A percentile compares a stretch with the other conserved stretches of the same genome.
These are phyloP conservation scores for Breviolum minutum DNA, from an alignment of 73 alveolate genomes.

Conservation along the genomic window DNA sequence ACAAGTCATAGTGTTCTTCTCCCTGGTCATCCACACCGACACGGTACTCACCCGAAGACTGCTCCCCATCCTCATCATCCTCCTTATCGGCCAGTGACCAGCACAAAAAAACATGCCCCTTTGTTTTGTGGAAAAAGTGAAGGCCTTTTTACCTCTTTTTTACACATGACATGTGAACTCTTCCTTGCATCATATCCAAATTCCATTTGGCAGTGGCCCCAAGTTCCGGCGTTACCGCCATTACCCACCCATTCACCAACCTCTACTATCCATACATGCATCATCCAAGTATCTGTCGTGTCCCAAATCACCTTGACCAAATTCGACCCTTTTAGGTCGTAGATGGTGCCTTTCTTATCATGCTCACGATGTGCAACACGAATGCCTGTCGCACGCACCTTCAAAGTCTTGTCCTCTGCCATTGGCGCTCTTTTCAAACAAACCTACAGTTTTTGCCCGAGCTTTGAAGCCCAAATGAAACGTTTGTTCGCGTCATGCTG, in stretches of 20 bases:
- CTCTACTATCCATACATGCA: not conserved
- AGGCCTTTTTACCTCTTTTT: no score
- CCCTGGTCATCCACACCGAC: constrained; percentile 12
- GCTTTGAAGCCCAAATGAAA: not conserved
- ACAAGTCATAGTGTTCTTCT: not conserved
- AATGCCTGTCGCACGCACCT: constrained; percentile 24
- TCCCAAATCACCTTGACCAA: constrained; percentile 14
- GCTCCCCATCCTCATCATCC: not conserved
- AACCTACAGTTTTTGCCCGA: no score
- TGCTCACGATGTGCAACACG: not conserved
- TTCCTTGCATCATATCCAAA: no score
- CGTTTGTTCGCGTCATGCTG: not conserved
- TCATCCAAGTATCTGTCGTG: not conserved
- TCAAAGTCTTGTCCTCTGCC: not conserved
- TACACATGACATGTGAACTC: no score
- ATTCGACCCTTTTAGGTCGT: not conserved
- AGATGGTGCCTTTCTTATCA: not conserved
- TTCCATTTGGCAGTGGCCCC: no score
- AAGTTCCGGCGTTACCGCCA: no score
- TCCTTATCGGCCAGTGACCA: not conserved
- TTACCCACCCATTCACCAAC: no score
- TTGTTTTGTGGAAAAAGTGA: no score
- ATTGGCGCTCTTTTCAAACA: not conserved
- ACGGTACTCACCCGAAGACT: not conserved
- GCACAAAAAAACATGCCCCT: no score